These are phyloP conservation scores for Takakia lepidozioides DNA, from an alignment of 225 moss, liverwort and hornwort species.

Conservation along the genomic window DNA sequence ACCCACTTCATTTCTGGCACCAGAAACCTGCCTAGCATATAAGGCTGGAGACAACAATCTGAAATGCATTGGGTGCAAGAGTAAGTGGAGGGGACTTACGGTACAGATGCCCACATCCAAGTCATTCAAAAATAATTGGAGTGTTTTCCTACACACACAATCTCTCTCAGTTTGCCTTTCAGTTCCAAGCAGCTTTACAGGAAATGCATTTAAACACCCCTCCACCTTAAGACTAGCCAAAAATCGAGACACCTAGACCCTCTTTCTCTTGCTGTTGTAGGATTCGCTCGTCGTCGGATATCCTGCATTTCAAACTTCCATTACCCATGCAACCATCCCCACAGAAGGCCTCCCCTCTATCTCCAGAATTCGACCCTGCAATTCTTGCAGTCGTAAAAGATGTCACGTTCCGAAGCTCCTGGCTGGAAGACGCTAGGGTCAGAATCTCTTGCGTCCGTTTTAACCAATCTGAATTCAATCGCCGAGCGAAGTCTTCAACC, in stretches of 20 bases:
- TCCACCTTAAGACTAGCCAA: slow-evolving; percentile 17
- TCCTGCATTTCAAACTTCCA: slow-evolving; percentile 17
- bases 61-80: too few species aligned
- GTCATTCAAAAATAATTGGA: too few species aligned
- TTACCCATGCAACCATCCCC: slow-evolving; percentile 18
- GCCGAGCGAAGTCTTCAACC: slow-evolving; percentile 83
- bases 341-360: not conserved
- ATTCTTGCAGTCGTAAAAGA: slow-evolving; percentile 5
- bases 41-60: too few species aligned
- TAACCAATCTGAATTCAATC: slow-evolving; percentile 83
- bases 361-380: slow-evolving; percentile 6
- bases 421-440: slow-evolving; percentile 65
- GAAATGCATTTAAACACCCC: slow-evolving; percentile 12
- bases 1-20: too few species aligned
- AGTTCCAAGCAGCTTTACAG: too few species aligned
- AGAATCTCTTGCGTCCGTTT: slow-evolving; percentile 81
- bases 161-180: too few species aligned
- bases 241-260: slow-evolving; percentile 22
- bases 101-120: too few species aligned
- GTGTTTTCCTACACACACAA: too few species aligned
- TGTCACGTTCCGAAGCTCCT: slow-evolving; percentile 29
- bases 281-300: slow-evolving; percentile 19
- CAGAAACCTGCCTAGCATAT: too few species aligned
- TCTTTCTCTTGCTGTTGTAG: slow-evolving; percentile 22
- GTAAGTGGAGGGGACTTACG: too few species aligned